These are phyloP conservation scores for Takashimella tepidaria DNA, from an alignment of 1,284 basidiomycete species.

Conservation along the genomic window DNA sequence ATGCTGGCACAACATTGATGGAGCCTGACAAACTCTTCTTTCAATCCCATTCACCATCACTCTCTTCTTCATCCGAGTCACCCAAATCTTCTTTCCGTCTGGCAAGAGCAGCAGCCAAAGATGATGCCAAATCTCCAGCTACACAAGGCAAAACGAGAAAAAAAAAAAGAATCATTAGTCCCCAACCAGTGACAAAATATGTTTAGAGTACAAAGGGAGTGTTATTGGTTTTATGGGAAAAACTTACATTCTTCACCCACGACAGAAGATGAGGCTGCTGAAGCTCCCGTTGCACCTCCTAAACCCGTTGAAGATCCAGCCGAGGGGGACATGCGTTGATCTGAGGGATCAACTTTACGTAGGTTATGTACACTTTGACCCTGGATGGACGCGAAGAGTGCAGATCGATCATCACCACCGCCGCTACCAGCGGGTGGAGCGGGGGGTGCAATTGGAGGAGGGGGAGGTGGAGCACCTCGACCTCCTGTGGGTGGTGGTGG, in stretches of 20 bases:
- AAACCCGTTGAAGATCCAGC: constrained; percentile 50
- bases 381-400: constrained; percentile 63
- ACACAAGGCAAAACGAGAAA: not conserved
- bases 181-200: too few relatives aligned
- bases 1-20: too few relatives aligned
- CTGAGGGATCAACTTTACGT: constrained; percentile 55
- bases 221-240: too few relatives aligned
- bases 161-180: too few relatives aligned
- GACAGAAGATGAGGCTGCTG: too few relatives aligned
- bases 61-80: constrained; percentile 82
- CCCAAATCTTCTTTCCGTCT: constrained; percentile 85
- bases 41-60: constrained; percentile 79
- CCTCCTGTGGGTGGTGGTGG: constrained; percentile 55
- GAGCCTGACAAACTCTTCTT: too few relatives aligned
- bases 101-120: constrained; percentile 61
- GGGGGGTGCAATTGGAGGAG: constrained; percentile 19
- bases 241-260: constrained; percentile 26
- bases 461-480: constrained; percentile 55
- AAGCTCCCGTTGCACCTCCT: constrained; percentile 27
- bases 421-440: constrained; percentile 37
- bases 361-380: constrained; percentile 66
- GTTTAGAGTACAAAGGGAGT: too few relatives aligned
- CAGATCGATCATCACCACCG: constrained; percentile 51
- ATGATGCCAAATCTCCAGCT: constrained; percentile 59
- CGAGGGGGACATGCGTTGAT: constrained; percentile 44